Percentiles rank a stretch among this genome's conserved stretches.
Evolutionary conservation across 2,329 filamentous ascomycete genomes (phyloP).

Genomic region (Neonectria ditissima): DNA sequence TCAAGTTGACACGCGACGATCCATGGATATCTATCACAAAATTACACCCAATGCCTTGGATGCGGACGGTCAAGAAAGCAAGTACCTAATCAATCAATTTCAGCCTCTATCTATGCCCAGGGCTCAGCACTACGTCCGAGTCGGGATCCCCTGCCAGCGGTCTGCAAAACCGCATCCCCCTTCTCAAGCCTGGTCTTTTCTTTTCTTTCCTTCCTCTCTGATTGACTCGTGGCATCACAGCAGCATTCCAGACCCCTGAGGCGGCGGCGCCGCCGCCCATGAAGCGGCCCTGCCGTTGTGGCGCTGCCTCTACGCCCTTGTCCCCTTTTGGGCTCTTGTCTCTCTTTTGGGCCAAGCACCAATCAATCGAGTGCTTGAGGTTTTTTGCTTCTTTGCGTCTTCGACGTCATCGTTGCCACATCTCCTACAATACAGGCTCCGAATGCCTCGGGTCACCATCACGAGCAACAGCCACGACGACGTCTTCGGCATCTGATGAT

Average conservation of each 20-base stretch:
- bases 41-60: not conserved
- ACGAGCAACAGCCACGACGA: constrained; percentile 10
- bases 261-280: no score
- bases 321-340: not conserved
- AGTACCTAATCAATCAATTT: not conserved
- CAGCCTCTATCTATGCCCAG: not conserved
- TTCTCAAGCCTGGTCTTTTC: not conserved
- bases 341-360: not conserved
- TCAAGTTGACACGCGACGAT: constrained; percentile 6
- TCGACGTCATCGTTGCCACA: constrained; percentile 25
- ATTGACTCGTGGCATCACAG: constrained; percentile 17
- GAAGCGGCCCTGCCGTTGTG: constrained; percentile 19
- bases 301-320: not conserved
- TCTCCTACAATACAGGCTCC: not conserved
- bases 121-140: not conserved
- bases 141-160: not conserved
- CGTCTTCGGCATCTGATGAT: not conserved
- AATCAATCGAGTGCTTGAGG: not conserved
- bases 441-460: not conserved
- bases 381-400: not conserved
- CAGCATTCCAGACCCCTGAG: constrained; percentile 19
- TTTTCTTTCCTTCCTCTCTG: not conserved
- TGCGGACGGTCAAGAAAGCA: not conserved
- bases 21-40: not conserved
- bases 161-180: not conserved